phyloP scores from a whole-genome alignment of 1,139 yeast species.

The Hyphopichia fennica region DNA sequence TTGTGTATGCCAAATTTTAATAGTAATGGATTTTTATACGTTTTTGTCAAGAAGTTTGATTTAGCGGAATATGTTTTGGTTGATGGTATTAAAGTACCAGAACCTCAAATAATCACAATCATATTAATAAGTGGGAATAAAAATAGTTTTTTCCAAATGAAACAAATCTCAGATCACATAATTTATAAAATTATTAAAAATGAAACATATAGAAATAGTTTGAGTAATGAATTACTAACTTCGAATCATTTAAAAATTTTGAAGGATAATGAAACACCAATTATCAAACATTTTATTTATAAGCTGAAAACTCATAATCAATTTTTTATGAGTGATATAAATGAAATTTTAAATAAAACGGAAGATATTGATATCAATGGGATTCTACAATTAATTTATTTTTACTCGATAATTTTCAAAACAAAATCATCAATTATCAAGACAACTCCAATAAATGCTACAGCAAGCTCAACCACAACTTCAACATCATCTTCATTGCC shows the following conservation, averaged over 20 bases:
- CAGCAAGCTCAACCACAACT: background rate
- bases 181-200: conserved; percentile 39
- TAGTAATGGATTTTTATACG: conserved; percentile 80
- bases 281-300: conserved; percentile 76
- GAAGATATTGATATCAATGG: conserved; percentile 8
- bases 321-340: conserved; percentile 30
- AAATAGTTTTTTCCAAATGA: conserved; percentile 76
- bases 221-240: conserved; percentile 30
- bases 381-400: conserved; percentile 28
- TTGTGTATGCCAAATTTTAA: conserved; percentile 90
- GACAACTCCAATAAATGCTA: background rate
- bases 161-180: conserved; percentile 56
- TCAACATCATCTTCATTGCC: conserved; percentile 10
- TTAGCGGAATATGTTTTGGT: conserved; percentile 17
- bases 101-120: conserved; percentile 47
- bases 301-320: conserved; percentile 59
- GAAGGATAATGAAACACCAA: conserved; percentile 57
- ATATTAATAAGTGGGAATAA: conserved; percentile 81
- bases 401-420: conserved; percentile 31
- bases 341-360: conserved; percentile 10
- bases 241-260: conserved; percentile 14
- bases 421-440: conserved; percentile 27
- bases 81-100: conserved; percentile 13
- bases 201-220: conserved; percentile 37
- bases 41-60: conserved; percentile 66